These are phyloP conservation scores for Fennellomyces sp. DNA, from an alignment of 371 early-diverging fungal genomes.

Conservation along the genomic window DNA sequence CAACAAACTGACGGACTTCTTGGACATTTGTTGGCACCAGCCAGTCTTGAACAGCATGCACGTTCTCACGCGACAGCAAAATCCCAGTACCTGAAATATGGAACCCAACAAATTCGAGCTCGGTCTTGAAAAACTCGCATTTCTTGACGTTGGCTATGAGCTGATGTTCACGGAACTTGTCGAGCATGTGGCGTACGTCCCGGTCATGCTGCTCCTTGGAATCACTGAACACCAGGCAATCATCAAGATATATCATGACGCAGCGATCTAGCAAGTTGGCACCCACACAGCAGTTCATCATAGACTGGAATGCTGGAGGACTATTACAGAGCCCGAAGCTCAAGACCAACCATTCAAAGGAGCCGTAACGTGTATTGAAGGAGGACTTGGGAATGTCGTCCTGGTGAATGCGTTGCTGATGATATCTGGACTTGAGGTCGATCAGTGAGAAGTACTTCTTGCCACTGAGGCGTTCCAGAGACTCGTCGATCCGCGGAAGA, in stretches of 20 bases:
- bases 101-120: slow-evolving; percentile 50
- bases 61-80: slow-evolving; percentile 18
- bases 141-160: slow-evolving; percentile 51
- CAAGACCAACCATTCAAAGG: slow-evolving; percentile 48
- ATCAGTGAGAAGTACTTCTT: slow-evolving; percentile 48
- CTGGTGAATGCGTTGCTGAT: slow-evolving; percentile 30
- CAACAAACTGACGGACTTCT: slow-evolving; percentile 39
- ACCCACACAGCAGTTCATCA: slow-evolving; percentile 46
- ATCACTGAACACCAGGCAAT: slow-evolving; percentile 58
- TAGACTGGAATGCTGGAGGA: slow-evolving; percentile 44
- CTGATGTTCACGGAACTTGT: slow-evolving; percentile 26
- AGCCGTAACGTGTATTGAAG: slow-evolving; percentile 40
- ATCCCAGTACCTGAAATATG: slow-evolving; percentile 32
- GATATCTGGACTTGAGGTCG: slow-evolving; percentile 47
- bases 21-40: slow-evolving; percentile 33
- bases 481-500: slow-evolving; percentile 49
- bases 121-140: slow-evolving; percentile 43
- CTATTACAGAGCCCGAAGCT: slow-evolving; percentile 55
- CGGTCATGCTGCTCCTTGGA: slow-evolving; percentile 45
- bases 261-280: slow-evolving; percentile 34
- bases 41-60: slow-evolving; percentile 36
- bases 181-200: slow-evolving; percentile 40
- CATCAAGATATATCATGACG: slow-evolving; percentile 56
- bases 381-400: slow-evolving; percentile 25
- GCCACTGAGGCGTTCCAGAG: slow-evolving; percentile 34